Evolutionary conservation across 257 asterid genomes (phyloP), one percentile per base, ranked within the genome.

Genomic region (Petunia secreta): DNA sequence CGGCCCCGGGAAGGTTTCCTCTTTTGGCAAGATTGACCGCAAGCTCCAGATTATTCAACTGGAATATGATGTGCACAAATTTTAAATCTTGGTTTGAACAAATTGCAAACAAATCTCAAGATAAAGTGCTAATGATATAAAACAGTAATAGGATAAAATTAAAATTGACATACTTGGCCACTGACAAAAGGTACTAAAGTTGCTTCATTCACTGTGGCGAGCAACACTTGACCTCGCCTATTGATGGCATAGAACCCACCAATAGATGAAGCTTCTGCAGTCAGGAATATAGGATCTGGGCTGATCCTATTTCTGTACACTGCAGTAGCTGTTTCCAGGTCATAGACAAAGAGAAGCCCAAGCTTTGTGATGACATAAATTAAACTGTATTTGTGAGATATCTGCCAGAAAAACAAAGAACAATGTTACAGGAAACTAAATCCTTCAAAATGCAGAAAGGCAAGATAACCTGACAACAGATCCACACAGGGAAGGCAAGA

Each of bases 1-100:
- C 99, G 3, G 98, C 99, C 68, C 99, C 99, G 36, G 98, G 98
- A 85, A 96, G 97, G 81, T 96, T 96, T 88, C 99, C 99, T 84
- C 99, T 91, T 89, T 92, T 96, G 78, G 99, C 98, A 80, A 96
- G 97, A 86, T 88, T 96, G 78, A 96, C 99, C 66, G 99, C 99
- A 86, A 96, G 99, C 93, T 96, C 99, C 90, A 96, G 92, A 88
- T 96, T 96, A 86, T 94, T 96, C 83, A 96, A 85, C 99, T 96
- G 92, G 13, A 50, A 50, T 36, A 73, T 48, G 10, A 50, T 50
- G 64, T 71, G 82, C 8, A 48, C 43, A 77, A 67, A 73, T 3
- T 50, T 73, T 50, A 50, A 25, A n/a, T 53, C 15, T 50, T 10
- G 34, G 78, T 36, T 52, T 52, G 10, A 0, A 52, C 40, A 46